Evolutionary conservation across 331 rosid species (phyloP).

Genomic region (Stylosanthes scabra): DNA sequence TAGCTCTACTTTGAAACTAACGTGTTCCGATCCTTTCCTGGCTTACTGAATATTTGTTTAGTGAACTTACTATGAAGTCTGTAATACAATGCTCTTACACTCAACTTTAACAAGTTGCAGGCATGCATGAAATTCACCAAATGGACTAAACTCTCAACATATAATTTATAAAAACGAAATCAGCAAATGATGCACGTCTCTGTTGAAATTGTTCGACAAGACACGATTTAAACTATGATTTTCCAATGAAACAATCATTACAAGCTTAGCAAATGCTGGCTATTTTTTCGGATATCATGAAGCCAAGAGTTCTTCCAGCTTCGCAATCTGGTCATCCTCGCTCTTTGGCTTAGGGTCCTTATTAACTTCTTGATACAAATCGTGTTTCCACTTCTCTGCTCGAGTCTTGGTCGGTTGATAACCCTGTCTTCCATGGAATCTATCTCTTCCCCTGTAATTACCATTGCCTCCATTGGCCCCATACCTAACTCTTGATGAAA

Average conservation of each 20-base stretch:
- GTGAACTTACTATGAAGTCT: background rate
- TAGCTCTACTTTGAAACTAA: background rate
- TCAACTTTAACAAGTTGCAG: background rate
- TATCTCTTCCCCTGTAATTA: constrained; percentile 69
- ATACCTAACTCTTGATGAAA: constrained; percentile 67
- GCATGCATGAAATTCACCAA: background rate
- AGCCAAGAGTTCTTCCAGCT: constrained; percentile 87
- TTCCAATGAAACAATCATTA: constrained; percentile 5
- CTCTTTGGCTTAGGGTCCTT: constrained; percentile 76
- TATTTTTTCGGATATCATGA: constrained; percentile 51
- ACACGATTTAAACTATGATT: constrained; percentile 9
- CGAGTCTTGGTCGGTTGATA: constrained; percentile 47
- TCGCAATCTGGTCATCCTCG: constrained; percentile 93
- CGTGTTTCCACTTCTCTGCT: constrained; percentile 91
- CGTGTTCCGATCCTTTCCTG: background rate
- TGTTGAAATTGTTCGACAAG: constrained; percentile 27
- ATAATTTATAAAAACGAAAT: constrained; percentile 25
- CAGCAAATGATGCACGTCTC: constrained; percentile 23
- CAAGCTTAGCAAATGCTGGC: constrained; percentile 20
- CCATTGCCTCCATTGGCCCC: constrained; percentile 49
- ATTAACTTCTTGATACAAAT: constrained; percentile 76
- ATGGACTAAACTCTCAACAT: background rate
- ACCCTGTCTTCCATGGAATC: constrained; percentile 63
- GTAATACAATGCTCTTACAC: background rate
- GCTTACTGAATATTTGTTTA: too few species aligned